Base-by-base conservation (phyloP, 441 rosid genomes). In the Gossypium davidsonii region DNA sequence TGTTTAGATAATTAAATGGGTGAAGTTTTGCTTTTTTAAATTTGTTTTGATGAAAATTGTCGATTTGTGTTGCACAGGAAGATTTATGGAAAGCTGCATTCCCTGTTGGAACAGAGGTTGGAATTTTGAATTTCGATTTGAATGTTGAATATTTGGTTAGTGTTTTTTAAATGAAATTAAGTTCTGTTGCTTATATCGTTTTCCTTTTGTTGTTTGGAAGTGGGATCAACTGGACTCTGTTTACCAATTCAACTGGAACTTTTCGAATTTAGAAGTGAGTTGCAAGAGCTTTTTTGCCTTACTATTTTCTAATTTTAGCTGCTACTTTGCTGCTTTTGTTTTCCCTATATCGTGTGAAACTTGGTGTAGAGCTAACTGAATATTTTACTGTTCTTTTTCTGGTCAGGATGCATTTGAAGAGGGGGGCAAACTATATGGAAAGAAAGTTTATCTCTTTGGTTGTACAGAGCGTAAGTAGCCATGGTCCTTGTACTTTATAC, bases 21-120 rank as follows among this genome's bases (percentile, higher is more conserved):
- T 10, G 55, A 51, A 15, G 26, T 15, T 31, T 44, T 26, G 12
- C 57, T 42, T 46, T 57, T 48, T 56, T 55, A 8, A 23, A 46
- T n/a, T 20, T 39, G 1, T 44, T 67, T 17, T 80, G 28, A 73
- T 71, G 44, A 17, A 34, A 18, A 1, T 52, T 76, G 10, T 77
- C 17, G 46, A 44, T 72, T 70, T 73, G 39, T 77, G 58, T 70
- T 68, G 23, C 87, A 75, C 81, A 96, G 99, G 97, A 96, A 79
- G 99, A 88, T 77, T 77, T 93, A 51, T 96, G 99, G 99, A 91
- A 85, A 84, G 83, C 76, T 59, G 91, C 85, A 17, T 92, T 92
- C 76, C 98, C 98, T 15, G 98, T 93, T 74, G 99, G 99, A 53
- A 96, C 98, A 0, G 99, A 96, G 99, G 99, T 96, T 72, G n/a